phyloP scores from a whole-genome alignment of 2,329 filamentous ascomycete species.

The Trichophyton verrucosum region DNA sequence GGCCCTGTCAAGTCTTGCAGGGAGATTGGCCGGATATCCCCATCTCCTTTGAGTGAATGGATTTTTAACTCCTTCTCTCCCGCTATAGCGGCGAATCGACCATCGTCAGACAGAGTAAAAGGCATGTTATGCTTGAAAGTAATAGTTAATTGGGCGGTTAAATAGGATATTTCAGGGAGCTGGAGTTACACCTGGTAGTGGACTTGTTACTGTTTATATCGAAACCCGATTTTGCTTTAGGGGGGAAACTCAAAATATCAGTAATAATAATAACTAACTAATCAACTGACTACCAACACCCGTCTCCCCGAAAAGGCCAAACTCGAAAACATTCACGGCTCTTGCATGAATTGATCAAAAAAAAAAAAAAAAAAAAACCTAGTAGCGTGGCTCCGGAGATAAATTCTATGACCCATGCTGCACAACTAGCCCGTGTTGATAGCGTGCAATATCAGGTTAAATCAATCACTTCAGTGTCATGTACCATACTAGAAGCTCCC shows the following conservation, averaged over 20 bases:
- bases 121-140: background rate
- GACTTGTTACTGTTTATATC: no score
- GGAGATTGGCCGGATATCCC: slow-evolving; percentile 6
- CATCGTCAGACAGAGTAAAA: slow-evolving; percentile 5
- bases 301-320: no score
- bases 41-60: background rate
- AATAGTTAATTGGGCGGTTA: no score
- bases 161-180: no score
- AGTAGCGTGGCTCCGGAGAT: background rate
- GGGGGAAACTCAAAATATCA: background rate
- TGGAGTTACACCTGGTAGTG: no score
- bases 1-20: slow-evolving; percentile 6
- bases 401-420: no score
- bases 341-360: background rate
- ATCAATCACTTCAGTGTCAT: background rate
- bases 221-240: background rate
- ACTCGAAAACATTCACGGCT: no score
- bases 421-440: no score
- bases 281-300: no score
- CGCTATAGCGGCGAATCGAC: slow-evolving; percentile 6
- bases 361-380: background rate
- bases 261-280: background rate
- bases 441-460: background rate
- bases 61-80: background rate
- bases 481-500: background rate